Percentiles rank a stretch among this genome's conserved stretches.
Evolutionary conservation across 345 rosid species (phyloP).

Genomic region (Erysimum cheiranthoides): DNA sequence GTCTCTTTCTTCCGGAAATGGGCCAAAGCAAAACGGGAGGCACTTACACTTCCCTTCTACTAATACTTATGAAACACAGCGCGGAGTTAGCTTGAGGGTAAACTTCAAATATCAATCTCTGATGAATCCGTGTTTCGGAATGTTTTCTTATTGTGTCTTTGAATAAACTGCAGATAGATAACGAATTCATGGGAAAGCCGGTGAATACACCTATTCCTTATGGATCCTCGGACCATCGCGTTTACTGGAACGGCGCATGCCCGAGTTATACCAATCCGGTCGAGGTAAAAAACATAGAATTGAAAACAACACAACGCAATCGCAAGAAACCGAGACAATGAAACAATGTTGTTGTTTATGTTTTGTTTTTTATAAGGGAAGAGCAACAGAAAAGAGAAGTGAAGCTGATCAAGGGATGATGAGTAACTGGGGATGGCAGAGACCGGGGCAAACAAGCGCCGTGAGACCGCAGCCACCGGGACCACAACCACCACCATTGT

Average conservation of each 20-base stretch:
- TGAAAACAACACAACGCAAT: not conserved
- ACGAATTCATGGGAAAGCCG: slow-evolving; percentile 41
- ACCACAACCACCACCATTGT: slow-evolving; percentile 36
- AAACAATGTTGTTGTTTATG: not conserved
- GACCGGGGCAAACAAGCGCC: slow-evolving; percentile 36
- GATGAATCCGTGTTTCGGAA: not conserved
- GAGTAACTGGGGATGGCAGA: slow-evolving; percentile 49
- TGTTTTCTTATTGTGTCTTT: slow-evolving; percentile 19
- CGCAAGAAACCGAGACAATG: not conserved
- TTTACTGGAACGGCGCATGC: slow-evolving; percentile 44
- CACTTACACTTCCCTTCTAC: slow-evolving; percentile 38
- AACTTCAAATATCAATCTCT: slow-evolving; percentile 7
- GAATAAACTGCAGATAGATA: slow-evolving; percentile 32
- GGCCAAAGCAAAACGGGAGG: slow-evolving; percentile 38
- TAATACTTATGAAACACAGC: slow-evolving; percentile 35
- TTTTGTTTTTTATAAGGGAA: slow-evolving; percentile 24
- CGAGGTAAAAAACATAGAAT: slow-evolving; percentile 38
- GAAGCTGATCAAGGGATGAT: slow-evolving; percentile 42
- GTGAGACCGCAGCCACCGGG: slow-evolving; percentile 33
- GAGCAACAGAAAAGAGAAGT: slow-evolving; percentile 38
- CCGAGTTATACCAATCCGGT: slow-evolving; percentile 33
- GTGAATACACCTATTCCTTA: slow-evolving; percentile 39
- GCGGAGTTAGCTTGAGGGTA: slow-evolving; percentile 42
- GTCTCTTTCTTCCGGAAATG: slow-evolving; percentile 37
- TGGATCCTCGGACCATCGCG: slow-evolving; percentile 38